Conservation (phyloP, 1,139 yeast species). For the Zygotorulaspora mrakii region DNA sequence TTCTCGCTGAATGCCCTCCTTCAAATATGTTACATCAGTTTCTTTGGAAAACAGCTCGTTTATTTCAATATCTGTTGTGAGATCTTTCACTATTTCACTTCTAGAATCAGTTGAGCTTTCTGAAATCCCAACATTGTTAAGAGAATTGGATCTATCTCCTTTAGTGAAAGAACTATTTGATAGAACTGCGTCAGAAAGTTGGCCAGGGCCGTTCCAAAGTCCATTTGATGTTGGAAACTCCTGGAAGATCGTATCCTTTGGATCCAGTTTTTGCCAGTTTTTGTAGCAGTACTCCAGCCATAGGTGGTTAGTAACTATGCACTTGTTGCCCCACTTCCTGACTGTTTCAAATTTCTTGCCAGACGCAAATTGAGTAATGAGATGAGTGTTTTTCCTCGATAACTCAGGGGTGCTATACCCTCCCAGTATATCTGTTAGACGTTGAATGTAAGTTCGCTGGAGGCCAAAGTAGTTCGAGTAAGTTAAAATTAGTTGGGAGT, state of each 20-base stretch:
- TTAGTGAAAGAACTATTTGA: too few species aligned
- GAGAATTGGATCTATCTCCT: neutral
- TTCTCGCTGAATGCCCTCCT: too few species aligned
- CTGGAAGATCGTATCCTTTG: slow-evolving; percentile 13
- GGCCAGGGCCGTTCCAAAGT: slow-evolving; percentile 13
- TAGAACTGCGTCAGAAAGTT: neutral
- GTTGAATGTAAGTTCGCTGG: slow-evolving; percentile 66
- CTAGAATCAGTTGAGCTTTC: too few species aligned
- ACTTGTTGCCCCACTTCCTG: slow-evolving; percentile 51
- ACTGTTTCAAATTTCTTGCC: slow-evolving; percentile 82
- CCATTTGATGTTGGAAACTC: slow-evolving; percentile 20
- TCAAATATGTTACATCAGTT: too few species aligned
- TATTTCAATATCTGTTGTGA: too few species aligned
- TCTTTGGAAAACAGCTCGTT: too few species aligned
- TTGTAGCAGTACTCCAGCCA: slow-evolving; percentile 76
- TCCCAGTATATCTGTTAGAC: slow-evolving; percentile 65
- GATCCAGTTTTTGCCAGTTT: slow-evolving; percentile 17
- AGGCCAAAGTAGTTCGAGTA: slow-evolving; percentile 84
- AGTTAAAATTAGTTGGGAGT: slow-evolving; percentile 50
- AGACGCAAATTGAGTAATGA: slow-evolving; percentile 61
- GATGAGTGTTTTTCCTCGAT: slow-evolving; percentile 62
- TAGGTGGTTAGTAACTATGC: slow-evolving; percentile 64
- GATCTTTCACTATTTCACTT: too few species aligned
- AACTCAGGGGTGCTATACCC: slow-evolving; percentile 72
- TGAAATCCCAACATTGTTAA: too few species aligned